Percentiles rank a stretch among this genome's conserved stretches.
Evolutionary conservation across 306 rosid genomes (phyloP).

Genomic region (Pyrus pyrifolia): DNA sequence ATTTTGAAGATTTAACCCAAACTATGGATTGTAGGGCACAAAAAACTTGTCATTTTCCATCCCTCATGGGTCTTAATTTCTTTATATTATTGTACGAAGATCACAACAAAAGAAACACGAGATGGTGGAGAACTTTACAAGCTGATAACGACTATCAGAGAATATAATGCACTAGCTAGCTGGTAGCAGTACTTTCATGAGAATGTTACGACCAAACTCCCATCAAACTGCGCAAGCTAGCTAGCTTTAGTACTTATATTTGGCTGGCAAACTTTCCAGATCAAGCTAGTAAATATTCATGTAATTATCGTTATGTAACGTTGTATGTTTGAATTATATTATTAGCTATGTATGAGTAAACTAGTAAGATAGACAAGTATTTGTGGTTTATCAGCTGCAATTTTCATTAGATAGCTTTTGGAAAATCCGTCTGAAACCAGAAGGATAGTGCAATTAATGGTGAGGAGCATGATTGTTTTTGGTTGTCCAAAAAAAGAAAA

Average conservation of each 20-base stretch:
- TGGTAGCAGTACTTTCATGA: neutral
- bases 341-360: no score
- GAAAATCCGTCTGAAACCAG: neutral
- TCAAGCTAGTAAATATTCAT: neutral
- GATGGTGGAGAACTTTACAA: conserved; percentile 26
- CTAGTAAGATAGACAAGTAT: no score
- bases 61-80: neutral
- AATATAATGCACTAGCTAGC: neutral
- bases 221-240: neutral
- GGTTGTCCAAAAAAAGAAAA: neutral
- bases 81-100: neutral
- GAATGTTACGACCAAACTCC: neutral
- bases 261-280: neutral
- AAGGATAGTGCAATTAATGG: neutral
- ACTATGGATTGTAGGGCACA: neutral
- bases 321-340: no score
- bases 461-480: conserved; percentile 9
- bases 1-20: neutral
- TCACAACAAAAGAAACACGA: conserved; percentile 1
- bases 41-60: conserved; percentile 17
- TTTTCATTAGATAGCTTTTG: neutral
- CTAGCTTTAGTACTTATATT: neutral
- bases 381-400: no score
- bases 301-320: no score
- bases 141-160: conserved; percentile 17